Evolutionary conservation across 345 rosid species (phyloP), one percentile per base, ranked within the genome.

Genomic region (Pugionium cornutum): DNA sequence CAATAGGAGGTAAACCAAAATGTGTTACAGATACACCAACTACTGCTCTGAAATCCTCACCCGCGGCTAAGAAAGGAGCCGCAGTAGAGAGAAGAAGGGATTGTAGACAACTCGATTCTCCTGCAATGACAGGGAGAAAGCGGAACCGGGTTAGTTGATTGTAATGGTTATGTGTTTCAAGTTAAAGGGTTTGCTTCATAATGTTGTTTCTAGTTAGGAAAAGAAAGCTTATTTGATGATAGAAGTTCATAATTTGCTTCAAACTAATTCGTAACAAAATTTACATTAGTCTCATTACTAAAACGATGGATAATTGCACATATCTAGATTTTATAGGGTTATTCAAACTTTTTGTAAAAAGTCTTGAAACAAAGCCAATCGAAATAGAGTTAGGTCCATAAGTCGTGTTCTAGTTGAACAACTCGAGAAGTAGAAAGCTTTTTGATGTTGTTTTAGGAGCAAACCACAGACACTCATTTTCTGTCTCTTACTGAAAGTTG

Each of bases 81-180:
- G 33, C 0, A 54, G 79, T 61, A 56, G 61, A 18, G 53, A 46
- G 30, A 2, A 58, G 65, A 68, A 52, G 25, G 4, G 32, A 55
- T 1, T 5, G 35, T 48, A 74, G 32, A 43, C 69, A 74, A 54
- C 57, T 7, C 0, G 79, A 81, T 58, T 45, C 68, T 3, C 77
- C 64, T 28, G 54, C 73, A 10, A 9, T 63, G 1, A 68, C 61
- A 9, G 85, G 84, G 58, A 69, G 88, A 53, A 86, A 84, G 81
- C 82, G 79, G 76, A 60, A 6, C n/a, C 73, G 86, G 10, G 77
- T 70, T 5, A 80, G 76, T 64, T 85, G 79, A 85, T n/a, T 31
- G 18, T 18, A 18, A 18, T 18, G 18, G 18, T 18, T 18, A 18
- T 18, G 18, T 18, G 18, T 18, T 18, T 18, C 18, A 18, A 18